phyloP scores from a whole-genome alignment of 257 asterid genomes.

The Perilla frutescens region DNA sequence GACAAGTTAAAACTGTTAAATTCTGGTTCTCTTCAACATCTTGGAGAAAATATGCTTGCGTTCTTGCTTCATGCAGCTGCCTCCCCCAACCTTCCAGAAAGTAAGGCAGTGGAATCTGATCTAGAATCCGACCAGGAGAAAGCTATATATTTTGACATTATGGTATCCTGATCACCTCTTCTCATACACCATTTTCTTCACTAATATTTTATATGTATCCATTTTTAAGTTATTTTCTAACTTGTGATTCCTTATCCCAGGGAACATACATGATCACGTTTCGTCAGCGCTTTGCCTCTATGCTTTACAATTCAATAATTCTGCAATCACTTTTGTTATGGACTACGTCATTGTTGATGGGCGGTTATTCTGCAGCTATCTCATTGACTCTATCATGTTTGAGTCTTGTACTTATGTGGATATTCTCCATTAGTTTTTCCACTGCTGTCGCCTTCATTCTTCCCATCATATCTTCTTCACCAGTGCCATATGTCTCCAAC shows the following conservation, averaged over 20 bases:
- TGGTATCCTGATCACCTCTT: conserved; percentile 58
- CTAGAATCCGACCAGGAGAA: conserved; percentile 50
- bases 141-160: conserved; percentile 85
- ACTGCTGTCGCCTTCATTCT: conserved; percentile 62
- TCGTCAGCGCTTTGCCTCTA: conserved; percentile 70
- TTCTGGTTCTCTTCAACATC: conserved; percentile 99
- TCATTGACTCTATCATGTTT: conserved; percentile 68
- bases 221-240: conserved; percentile 19
- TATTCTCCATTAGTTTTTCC: conserved; percentile 65
- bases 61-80: conserved; percentile 87
- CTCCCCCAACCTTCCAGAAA: conserved; percentile 69
- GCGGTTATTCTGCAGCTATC: conserved; percentile 71
- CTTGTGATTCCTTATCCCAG: conserved; percentile 49
- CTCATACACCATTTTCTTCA: background rate
- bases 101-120: conserved; percentile 50
- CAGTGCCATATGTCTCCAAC: conserved; percentile 77
- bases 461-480: conserved; percentile 70
- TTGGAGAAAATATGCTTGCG: conserved; percentile 96
- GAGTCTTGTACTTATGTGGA: conserved; percentile 83
- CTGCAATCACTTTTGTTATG: conserved; percentile 82
- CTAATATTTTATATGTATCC: background rate
- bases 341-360: conserved; percentile 71
- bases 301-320: conserved; percentile 85
- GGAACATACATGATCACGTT: conserved; percentile 83
- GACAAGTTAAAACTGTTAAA: conserved; percentile 79